Percentiles rank a stretch among this genome's conserved stretches.
phyloP scores from a whole-genome alignment of 1,284 basidiomycete species.

The Earliella scabrosa region DNA sequence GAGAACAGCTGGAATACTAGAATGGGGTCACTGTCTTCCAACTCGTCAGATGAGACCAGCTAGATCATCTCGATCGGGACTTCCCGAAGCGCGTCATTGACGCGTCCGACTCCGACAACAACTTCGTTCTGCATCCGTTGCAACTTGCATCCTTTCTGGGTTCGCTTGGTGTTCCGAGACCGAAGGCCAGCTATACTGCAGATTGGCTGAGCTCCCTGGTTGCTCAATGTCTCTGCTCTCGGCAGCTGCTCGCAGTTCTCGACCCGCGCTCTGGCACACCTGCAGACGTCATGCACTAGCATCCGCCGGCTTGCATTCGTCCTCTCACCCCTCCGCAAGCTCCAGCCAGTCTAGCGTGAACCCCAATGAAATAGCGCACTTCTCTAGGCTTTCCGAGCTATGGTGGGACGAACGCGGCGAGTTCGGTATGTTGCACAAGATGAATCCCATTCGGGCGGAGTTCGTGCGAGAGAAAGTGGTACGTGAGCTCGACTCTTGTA shows the following conservation, averaged over 20 bases:
- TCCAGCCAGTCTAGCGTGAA: conserved; percentile 57
- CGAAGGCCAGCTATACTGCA: no score
- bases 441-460: conserved; percentile 92
- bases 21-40: no score
- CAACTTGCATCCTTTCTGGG: background rate
- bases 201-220: no score
- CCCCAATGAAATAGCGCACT: conserved; percentile 86
- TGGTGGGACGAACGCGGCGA: conserved; percentile 99
- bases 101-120: no score
- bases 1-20: no score
- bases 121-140: no score
- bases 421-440: conserved; percentile 88
- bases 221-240: background rate
- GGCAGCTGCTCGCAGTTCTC: background rate
- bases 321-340: background rate
- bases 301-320: background rate
- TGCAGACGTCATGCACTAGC: background rate
- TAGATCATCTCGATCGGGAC: no score
- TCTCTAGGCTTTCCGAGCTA: conserved; percentile 87
- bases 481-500: background rate
- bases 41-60: no score
- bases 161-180: no score
- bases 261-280: background rate
- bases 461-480: conserved; percentile 85
- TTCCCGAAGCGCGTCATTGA: no score